Base-by-base conservation (phyloP, 1,139 yeast species). In the Suhomyces wounanorum region DNA sequence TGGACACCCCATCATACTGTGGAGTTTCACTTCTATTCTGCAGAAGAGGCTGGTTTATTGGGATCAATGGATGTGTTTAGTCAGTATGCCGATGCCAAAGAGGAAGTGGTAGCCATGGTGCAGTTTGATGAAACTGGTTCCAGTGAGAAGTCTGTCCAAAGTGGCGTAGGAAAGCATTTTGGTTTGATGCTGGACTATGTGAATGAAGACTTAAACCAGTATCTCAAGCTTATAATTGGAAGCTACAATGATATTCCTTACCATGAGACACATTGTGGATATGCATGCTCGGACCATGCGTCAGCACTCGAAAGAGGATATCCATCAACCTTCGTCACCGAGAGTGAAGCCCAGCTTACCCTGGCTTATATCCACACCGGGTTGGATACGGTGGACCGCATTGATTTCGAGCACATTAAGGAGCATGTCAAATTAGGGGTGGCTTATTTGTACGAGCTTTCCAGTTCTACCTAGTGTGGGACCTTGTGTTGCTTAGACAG, bases 91-190 rank as follows among this genome's bases (percentile, higher is more conserved):
- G 61, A 65, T 11, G 58, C 68, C 1, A 73, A 75, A 39, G 77
- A 73, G 52, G 74, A 77, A 16, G 92, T 92, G 25, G 78, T 85
- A 35, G 92, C 92, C 6, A 87, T 91, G 91, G 75, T 92, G 45
- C 97, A 92, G 68, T 96, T 90, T 66, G 98, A 92, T 65, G 92
- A 92, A 97, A 89, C 97, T 1, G 98, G 98, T 0, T 91, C 79
- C 63, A 81, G 86, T 8, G 78, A 81, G 44, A 81, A 78, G 46
- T 72, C 85, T 16, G 62, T 75, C 26, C 84, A 80, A 44, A 74
- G 72, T 39, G 87, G 85, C 3, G 66, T 74, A 13, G 81, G 79
- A 45, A 92, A 86, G 52, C 89, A 87, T 63, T 79, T 91, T 60
- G 97, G 97, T n/a, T 77, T 92, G 44, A 83, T 92, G 54, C 79